Evolutionary conservation across 768 basidiomycete species (phyloP).

Genomic region (Inosperma sp.): DNA sequence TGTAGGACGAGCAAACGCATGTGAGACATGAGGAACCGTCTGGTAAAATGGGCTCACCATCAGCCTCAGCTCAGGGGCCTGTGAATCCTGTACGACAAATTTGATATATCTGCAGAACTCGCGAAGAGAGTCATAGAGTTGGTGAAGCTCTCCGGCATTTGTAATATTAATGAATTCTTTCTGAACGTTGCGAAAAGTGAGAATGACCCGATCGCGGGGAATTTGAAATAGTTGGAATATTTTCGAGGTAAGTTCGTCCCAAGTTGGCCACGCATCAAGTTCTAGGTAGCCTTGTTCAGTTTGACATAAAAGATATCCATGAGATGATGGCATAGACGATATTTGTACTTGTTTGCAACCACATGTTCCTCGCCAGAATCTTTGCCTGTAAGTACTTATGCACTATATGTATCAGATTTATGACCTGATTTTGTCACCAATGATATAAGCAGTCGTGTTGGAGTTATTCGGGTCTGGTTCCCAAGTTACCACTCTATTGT

Average conservation of each 20-base stretch:
- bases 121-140: slow-evolving; percentile 1
- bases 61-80: no score
- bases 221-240: slow-evolving; percentile 2
- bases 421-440: no score
- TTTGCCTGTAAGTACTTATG: no score
- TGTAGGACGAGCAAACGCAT: neutral
- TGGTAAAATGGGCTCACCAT: slow-evolving; percentile 1
- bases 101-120: neutral
- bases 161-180: neutral
- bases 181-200: neutral
- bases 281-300: neutral
- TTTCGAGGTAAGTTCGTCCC: neutral
- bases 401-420: no score
- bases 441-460: slow-evolving; percentile 49
- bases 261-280: slow-evolving; percentile 1
- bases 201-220: neutral
- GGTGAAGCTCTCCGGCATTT: neutral
- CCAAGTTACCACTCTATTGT: slow-evolving; percentile 58
- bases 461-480: slow-evolving; percentile 63
- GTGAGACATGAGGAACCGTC: neutral
- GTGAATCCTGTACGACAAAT: slow-evolving; percentile 4
- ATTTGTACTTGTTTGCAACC: no score
- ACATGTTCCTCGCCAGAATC: no score
- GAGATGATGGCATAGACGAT: no score
- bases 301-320: neutral